Percentiles rank a stretch among this genome's conserved stretches.
These are phyloP conservation scores for Heritiera fomes DNA, from an alignment of 345 rosid genomes.

Conservation along the genomic window DNA sequence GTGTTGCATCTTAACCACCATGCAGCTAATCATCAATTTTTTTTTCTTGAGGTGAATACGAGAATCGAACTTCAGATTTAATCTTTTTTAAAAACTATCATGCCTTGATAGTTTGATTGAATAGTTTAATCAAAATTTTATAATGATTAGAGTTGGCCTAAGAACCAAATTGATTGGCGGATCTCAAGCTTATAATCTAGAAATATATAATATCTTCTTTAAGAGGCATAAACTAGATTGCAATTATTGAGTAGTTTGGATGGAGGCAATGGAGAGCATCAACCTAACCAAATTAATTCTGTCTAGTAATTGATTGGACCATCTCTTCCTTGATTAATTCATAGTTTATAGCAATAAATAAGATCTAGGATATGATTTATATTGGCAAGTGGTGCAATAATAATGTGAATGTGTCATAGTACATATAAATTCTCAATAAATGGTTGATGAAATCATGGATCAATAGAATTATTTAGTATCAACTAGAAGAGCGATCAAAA, in stretches of 20 bases:
- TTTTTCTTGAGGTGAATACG: too few relatives aligned
- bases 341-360: background rate
- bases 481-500: background rate
- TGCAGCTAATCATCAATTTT: background rate
- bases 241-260: constrained; percentile 15
- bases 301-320: constrained; percentile 10
- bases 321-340: background rate
- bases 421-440: background rate
- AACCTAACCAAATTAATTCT: background rate
- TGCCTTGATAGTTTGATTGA: too few relatives aligned
- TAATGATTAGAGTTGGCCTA: constrained; percentile 14
- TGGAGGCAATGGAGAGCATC: background rate
- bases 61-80: too few relatives aligned
- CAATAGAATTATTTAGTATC: background rate
- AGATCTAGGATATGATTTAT: background rate
- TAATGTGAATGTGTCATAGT: background rate
- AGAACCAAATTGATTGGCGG: constrained; percentile 3
- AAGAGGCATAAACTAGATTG: background rate
- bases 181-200: background rate
- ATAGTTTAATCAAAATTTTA: background rate
- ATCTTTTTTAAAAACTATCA: too few relatives aligned
- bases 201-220: background rate
- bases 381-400: constrained; percentile 16
- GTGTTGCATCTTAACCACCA: constrained; percentile 12
- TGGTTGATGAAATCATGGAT: constrained; percentile 13